A percentile compares a stretch with the other conserved stretches of the same genome.
Evolutionary conservation across 2,329 filamentous ascomycete species (phyloP).

Genomic region (Fusarium chaquense): DNA sequence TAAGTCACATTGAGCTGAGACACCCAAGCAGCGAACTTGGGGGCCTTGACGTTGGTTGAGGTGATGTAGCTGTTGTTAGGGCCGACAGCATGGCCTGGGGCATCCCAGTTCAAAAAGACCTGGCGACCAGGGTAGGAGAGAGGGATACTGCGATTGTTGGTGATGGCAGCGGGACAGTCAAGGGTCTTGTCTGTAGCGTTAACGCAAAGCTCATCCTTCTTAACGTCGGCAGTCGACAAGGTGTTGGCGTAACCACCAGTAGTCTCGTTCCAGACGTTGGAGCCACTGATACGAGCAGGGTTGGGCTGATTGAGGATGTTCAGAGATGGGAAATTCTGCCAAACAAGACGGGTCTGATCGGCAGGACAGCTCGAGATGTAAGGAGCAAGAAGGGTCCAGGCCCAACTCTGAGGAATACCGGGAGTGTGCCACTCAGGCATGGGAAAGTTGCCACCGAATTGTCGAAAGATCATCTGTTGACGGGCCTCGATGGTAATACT

Average conservation of each 20-base stretch:
- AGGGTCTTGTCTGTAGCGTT: conserved; percentile 66
- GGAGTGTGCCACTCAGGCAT: conserved; percentile 87
- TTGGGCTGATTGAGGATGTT: conserved; percentile 82
- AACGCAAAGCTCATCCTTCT: conserved; percentile 64
- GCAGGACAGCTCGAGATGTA: conserved; percentile 82
- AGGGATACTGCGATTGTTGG: conserved; percentile 75
- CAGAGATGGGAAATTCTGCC: conserved; percentile 86
- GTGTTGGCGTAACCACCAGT: conserved; percentile 69
- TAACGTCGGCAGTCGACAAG: conserved; percentile 61
- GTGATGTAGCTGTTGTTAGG: conserved; percentile 89
- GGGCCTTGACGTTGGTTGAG: conserved; percentile 65
- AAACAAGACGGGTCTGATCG: conserved; percentile 79
- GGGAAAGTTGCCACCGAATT: conserved; percentile 82
- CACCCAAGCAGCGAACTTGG: conserved; percentile 80
- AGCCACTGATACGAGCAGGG: conserved; percentile 73
- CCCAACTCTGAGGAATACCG: conserved; percentile 85
- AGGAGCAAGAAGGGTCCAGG: conserved; percentile 83
- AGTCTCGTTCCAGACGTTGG: conserved; percentile 73
- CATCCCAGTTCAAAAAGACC: conserved; percentile 79
- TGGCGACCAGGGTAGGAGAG: conserved; percentile 80
- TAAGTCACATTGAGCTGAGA: conserved; percentile 82
- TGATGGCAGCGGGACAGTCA: conserved; percentile 73
- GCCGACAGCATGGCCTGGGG: conserved; percentile 74
- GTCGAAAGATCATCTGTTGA: conserved; percentile 87
- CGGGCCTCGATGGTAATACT: conserved; percentile 83